phyloP scores from a whole-genome alignment of 176 grass and related monocot genomes.

The Aegilops longissima region DNA sequence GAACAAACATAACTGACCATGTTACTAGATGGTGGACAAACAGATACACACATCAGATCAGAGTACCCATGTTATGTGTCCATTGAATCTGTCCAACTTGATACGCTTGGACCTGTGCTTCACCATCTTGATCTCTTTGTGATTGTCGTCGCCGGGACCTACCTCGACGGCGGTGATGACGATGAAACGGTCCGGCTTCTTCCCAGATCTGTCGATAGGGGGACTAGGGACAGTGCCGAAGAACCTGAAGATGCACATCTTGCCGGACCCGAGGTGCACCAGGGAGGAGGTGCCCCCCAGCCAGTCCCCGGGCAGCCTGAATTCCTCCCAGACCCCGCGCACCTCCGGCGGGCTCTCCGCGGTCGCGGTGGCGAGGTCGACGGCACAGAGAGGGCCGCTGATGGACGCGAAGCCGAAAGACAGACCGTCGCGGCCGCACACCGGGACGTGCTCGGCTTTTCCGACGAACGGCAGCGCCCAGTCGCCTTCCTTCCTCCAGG shows the following conservation, averaged over 20 bases:
- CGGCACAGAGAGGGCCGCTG: not conserved
- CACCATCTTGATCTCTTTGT: not conserved
- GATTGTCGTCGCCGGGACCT: not conserved
- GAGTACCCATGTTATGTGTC: not conserved
- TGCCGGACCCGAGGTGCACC: slow-evolving; percentile 1
- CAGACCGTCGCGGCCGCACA: not conserved
- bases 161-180: not conserved
- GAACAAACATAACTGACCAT: too few species aligned
- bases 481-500: slow-evolving; percentile 1
- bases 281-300: not conserved
- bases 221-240: not conserved
- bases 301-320: not conserved
- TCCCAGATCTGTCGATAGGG: not conserved
- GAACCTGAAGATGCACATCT: slow-evolving; percentile 5
- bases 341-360: not conserved
- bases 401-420: not conserved
- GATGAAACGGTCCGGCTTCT: not conserved
- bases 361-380: not conserved
- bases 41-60: not conserved
- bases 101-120: slow-evolving; percentile 7
- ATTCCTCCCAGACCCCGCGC: not conserved
- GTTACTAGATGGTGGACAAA: not conserved
- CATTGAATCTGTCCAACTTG: not conserved
- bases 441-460: not conserved
- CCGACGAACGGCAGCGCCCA: slow-evolving; percentile 11